Conservation (phyloP, 2,329 filamentous ascomycete genomes). For the Fusarium scirpi region DNA sequence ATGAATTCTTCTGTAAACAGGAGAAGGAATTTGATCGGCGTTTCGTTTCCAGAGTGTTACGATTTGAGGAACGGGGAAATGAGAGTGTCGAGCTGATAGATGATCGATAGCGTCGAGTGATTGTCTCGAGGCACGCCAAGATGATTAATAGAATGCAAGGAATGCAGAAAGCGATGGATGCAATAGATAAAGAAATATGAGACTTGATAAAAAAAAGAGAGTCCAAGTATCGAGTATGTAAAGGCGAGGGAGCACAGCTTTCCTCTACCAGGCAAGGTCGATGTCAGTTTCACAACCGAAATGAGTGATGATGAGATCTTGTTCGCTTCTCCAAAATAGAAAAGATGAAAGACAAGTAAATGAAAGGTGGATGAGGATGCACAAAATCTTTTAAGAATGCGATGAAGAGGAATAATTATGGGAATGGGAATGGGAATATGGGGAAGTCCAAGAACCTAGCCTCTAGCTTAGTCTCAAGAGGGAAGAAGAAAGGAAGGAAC, state of each 20-base stretch:
- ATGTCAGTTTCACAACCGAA: slow-evolving; percentile 41
- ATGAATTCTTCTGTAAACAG: slow-evolving; percentile 1
- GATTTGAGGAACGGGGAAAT: slow-evolving; percentile 15
- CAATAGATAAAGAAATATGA: slow-evolving; percentile 2
- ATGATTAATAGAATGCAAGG: slow-evolving; percentile 4
- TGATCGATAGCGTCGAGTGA: slow-evolving; percentile 5
- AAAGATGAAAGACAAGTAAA: slow-evolving; percentile 16
- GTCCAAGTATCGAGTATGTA: slow-evolving; percentile 13
- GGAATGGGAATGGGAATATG: slow-evolving; percentile 18
- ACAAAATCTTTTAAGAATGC: slow-evolving; percentile 18
- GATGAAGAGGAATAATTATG: slow-evolving; percentile 4
- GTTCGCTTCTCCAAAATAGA: slow-evolving; percentile 29
- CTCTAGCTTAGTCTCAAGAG: not conserved
- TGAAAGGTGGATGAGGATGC: slow-evolving; percentile 26
- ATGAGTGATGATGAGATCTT: slow-evolving; percentile 34
- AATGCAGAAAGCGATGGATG: not conserved
- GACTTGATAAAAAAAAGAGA: slow-evolving; percentile 18
- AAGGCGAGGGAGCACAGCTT: slow-evolving; percentile 45
- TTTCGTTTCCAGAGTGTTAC: not conserved
- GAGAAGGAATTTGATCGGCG: slow-evolving; percentile 32
- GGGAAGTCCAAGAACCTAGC: not conserved
- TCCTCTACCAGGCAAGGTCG: slow-evolving; percentile 19
- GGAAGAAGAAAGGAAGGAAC: slow-evolving; percentile 7
- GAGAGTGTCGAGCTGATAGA: slow-evolving; percentile 19
- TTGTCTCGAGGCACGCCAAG: slow-evolving; percentile 7